These are phyloP conservation scores for Hyparrhenia diplandra DNA, from an alignment of 176 grass and related monocot genomes.

Conservation along the genomic window DNA sequence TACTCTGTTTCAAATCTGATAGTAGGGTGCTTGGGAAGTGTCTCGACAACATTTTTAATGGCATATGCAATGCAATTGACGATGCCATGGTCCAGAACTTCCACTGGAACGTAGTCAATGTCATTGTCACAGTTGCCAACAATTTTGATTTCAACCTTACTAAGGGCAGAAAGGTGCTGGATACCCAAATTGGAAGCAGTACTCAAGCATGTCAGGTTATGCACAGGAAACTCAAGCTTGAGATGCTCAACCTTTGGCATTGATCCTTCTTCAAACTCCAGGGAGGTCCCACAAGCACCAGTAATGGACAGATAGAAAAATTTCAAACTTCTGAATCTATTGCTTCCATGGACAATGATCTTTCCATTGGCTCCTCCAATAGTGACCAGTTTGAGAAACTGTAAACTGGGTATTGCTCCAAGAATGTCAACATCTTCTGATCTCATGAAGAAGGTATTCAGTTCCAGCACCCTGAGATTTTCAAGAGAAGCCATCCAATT, in stretches of 20 bases:
- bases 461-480: background rate
- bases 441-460: background rate
- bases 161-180: conserved; percentile 7
- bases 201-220: background rate
- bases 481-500: background rate
- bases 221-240: background rate
- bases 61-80: background rate
- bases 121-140: background rate
- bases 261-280: conserved; percentile 3
- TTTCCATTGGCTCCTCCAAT: background rate
- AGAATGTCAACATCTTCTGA: conserved; percentile 15
- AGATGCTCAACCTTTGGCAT: background rate
- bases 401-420: conserved; percentile 8
- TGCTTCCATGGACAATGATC: background rate
- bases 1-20: background rate
- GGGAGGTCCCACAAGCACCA: background rate
- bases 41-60: background rate
- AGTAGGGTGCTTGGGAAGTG: background rate
- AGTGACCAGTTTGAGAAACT: background rate
- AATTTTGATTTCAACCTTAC: background rate
- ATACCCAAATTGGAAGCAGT: background rate
- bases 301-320: background rate
- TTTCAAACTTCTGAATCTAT: conserved; percentile 10
- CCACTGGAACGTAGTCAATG: background rate
- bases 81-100: background rate